Evolutionary conservation across 1,284 basidiomycete genomes (phyloP), one percentile per base, ranked within the genome.

Genomic region (Pyrrhoderma noxium): DNA sequence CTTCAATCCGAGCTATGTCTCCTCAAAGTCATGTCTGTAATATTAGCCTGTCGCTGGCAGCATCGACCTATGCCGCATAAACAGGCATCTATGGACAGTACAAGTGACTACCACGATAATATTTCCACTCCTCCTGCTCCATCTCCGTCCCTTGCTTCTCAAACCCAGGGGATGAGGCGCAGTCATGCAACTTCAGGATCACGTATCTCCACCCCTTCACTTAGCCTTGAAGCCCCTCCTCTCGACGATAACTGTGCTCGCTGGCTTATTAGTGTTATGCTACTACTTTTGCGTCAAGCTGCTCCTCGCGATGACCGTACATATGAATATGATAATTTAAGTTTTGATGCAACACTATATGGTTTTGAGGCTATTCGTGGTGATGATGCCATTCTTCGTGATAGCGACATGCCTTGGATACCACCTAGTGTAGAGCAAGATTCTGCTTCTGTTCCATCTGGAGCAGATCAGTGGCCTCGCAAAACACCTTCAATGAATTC

Each of bases 1-100:
- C 76, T 95, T 7, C 91, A 95, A 62, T 95, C 93, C 0, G 90
- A 95, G 64, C 74, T 96, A 1, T 92, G 92, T 61, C 69, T 96
- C 25, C 75, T 96, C 58, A 92, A 95, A 67, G 81, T 95, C 38
- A 70, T 97, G 16, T 79, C 85, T 34, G 76, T 77, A 62, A 80
- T 79, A 56, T 79, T 96, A 73, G 80, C 88, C 9, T 82, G 87
- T 19, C 84, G 89, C 43, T 93, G 88, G 87, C 59, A 72, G 67
- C 49, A 60, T 62, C 9, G 70, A 71, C 13, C 64, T 65, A 45
- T 63, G 64, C 14, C 67, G 70, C 14, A 65, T 73, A 8, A 65
- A 59, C 63, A 16, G 37, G 61, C 63, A 50, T 52, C 51, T 11
- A 45, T 38, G 27, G 40, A 44, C 9, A 23, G 39, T 13, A 25